phyloP scores from a whole-genome alignment of 176 grass and related monocot genomes.

The Tuctoria greenei region DNA sequence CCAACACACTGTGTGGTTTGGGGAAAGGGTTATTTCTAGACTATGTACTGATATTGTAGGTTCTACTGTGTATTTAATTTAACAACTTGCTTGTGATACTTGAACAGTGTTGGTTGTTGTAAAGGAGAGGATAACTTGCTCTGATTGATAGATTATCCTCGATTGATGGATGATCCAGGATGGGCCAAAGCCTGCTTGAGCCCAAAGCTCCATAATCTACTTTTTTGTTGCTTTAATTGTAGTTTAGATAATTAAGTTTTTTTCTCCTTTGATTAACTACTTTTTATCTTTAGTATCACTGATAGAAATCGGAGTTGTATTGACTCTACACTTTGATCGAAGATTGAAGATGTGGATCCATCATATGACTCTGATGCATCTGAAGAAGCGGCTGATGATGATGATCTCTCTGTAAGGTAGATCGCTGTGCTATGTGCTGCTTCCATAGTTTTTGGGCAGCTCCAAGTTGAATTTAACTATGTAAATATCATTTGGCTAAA shows the following conservation, averaged over 20 bases:
- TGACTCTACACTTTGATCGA: constrained; percentile 61
- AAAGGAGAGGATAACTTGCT: background rate
- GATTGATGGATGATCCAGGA: background rate
- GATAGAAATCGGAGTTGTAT: constrained; percentile 46
- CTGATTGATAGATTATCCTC: background rate
- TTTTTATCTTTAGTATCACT: constrained; percentile 43
- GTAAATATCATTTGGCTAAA: constrained; percentile 8
- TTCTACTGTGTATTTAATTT: background rate
- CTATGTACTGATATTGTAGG: background rate
- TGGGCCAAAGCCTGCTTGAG: background rate
- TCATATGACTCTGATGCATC: constrained; percentile 57
- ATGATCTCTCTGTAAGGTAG: constrained; percentile 86
- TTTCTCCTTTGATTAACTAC: constrained; percentile 30
- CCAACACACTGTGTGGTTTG: too few species aligned
- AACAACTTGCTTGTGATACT: background rate
- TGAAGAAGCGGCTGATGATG: constrained; percentile 64
- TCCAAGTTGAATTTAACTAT: constrained; percentile 30
- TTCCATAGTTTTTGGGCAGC: constrained; percentile 28
- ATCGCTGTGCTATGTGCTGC: constrained; percentile 25
- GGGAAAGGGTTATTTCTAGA: too few species aligned
- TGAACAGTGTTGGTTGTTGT: background rate
- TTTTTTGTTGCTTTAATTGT: constrained; percentile 23
- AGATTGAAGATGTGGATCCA: constrained; percentile 67
- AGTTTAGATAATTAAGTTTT: background rate
- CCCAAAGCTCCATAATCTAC: background rate